phyloP scores from a whole-genome alignment of 306 rosid genomes.

The Quercus parvula region DNA sequence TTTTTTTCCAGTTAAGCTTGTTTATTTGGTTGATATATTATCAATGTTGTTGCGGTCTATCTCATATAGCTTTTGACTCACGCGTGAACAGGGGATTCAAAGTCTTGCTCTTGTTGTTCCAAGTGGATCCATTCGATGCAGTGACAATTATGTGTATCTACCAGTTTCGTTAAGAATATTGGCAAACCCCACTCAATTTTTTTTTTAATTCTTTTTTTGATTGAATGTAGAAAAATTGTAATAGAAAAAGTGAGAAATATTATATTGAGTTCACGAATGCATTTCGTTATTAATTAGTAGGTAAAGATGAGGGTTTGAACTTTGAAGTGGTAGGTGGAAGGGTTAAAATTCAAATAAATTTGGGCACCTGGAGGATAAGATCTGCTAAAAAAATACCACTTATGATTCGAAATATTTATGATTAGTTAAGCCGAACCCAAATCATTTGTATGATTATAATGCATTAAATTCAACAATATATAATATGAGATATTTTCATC shows the following conservation, averaged over 20 bases:
- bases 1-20: conserved; percentile 9
- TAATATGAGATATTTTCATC: background rate
- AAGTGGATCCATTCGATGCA: conserved; percentile 34
- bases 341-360: conserved; percentile 24
- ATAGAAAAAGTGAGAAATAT: conserved; percentile 1
- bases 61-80: conserved; percentile 49
- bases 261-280: background rate
- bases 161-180: conserved; percentile 15
- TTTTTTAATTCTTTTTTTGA: conserved; percentile 9
- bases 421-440: conserved; percentile 14
- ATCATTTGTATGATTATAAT: conserved; percentile 4
- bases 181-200: conserved; percentile 1
- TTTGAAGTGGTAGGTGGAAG: conserved; percentile 36
- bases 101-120: conserved; percentile 14
- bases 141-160: conserved; percentile 40
- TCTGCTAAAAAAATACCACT: conserved; percentile 22
- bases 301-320: conserved; percentile 11
- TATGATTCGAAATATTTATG: conserved; percentile 17
- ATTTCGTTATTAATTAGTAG: conserved; percentile 12
- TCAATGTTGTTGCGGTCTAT: conserved; percentile 62
- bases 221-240: conserved; percentile 8
- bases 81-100: conserved; percentile 43
- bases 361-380: conserved; percentile 39
- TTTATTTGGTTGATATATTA: background rate
- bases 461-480: background rate